Evolutionary conservation across 495 filamentous ascomycete species (phyloP).

Genomic region (Rostrohypoxylon terebratum): DNA sequence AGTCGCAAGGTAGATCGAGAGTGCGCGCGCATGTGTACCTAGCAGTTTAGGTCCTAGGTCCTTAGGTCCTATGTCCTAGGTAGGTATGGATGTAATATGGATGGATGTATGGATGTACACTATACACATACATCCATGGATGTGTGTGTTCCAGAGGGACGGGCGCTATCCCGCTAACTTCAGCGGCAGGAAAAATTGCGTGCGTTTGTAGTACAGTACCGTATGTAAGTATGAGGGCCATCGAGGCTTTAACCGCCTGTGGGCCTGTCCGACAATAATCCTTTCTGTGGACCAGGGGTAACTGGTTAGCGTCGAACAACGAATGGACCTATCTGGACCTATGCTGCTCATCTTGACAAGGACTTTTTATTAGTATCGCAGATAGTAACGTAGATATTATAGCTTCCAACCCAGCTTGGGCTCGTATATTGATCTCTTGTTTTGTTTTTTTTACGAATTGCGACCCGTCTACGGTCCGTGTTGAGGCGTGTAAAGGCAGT

Average conservation of each 20-base stretch:
- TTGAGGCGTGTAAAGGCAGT: constrained; percentile 8
- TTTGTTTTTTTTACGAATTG: constrained; percentile 26
- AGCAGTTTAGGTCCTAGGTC: too few species aligned
- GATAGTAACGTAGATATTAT: constrained; percentile 36
- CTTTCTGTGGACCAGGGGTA: constrained; percentile 43
- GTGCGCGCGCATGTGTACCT: not conserved
- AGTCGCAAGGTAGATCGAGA: constrained; percentile 10
- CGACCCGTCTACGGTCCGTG: constrained; percentile 4
- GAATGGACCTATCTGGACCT: constrained; percentile 40
- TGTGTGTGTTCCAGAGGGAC: constrained; percentile 46
- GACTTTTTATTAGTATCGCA: constrained; percentile 40
- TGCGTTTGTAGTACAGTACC: constrained; percentile 43
- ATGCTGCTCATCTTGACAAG: constrained; percentile 36
- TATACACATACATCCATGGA: too few species aligned
- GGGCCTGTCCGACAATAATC: constrained; percentile 45
- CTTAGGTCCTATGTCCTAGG: too few species aligned
- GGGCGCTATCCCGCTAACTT: constrained; percentile 26
- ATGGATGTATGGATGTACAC: too few species aligned
- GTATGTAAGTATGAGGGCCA: constrained; percentile 33
- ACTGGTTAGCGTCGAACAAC: constrained; percentile 45
- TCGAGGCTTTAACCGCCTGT: constrained; percentile 44
- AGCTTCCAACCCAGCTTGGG: constrained; percentile 16
- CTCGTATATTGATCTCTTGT: not conserved
- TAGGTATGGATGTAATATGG: too few species aligned
- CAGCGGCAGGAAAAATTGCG: constrained; percentile 52